A percentile compares a stretch with the other conserved stretches of the same genome.
Evolutionary conservation across 1,284 basidiomycete species (phyloP).

Genomic region (Trametes pubescens): DNA sequence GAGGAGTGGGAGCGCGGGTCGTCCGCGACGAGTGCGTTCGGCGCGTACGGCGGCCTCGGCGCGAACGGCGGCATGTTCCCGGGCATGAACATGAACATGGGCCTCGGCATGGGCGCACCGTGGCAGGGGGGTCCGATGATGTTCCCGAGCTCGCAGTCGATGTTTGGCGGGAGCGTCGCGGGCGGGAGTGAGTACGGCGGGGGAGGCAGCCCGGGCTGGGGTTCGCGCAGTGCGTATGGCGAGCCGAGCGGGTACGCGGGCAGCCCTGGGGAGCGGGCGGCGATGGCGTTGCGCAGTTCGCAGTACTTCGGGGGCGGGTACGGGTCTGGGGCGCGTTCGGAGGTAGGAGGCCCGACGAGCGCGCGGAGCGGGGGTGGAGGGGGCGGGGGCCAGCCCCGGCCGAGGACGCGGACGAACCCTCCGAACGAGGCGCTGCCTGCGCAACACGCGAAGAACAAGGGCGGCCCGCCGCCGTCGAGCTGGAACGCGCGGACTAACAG

Average conservation of each 20-base stretch:
- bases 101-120: conserved; percentile 38
- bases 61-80: not conserved
- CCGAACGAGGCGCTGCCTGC: conserved; percentile 43
- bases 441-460: conserved; percentile 36
- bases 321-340: conserved; percentile 38
- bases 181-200: conserved; percentile 64
- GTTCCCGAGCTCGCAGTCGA: conserved; percentile 61
- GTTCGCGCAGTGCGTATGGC: conserved; percentile 71
- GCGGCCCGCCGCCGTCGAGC: conserved; percentile 64
- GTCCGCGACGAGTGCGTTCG: conserved; percentile 48
- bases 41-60: conserved; percentile 43
- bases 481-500: conserved; percentile 53
- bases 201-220: conserved; percentile 58
- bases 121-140: conserved; percentile 54
- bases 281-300: conserved; percentile 33
- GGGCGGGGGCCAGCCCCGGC: conserved; percentile 42
- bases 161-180: conserved; percentile 58
- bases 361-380: conserved; percentile 15
- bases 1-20: conserved; percentile 88
- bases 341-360: conserved; percentile 29
- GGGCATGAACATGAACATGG: conserved; percentile 51
- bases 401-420: conserved; percentile 65
- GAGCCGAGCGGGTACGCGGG: conserved; percentile 56
- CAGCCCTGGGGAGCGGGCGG: conserved; percentile 47
- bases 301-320: conserved; percentile 35